These are phyloP conservation scores for Tulasnella sp. DNA, from an alignment of 768 basidiomycete species.

Conservation along the genomic window DNA sequence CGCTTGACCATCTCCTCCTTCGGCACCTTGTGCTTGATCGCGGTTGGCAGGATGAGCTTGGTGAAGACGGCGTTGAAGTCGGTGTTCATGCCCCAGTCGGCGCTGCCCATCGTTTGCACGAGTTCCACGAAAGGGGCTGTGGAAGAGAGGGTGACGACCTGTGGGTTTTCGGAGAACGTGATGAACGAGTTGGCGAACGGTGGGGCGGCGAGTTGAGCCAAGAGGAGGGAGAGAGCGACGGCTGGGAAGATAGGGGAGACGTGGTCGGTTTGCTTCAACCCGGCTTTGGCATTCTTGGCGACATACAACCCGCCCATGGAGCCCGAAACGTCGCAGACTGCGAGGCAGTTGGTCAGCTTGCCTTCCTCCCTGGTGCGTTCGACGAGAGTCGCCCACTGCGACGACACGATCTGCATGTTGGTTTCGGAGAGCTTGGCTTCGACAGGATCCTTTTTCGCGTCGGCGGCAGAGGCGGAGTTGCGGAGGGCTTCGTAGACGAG, in stretches of 20 bases:
- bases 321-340: conserved; percentile 63
- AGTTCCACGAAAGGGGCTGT: conserved; percentile 26
- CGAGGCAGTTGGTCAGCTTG: conserved; percentile 47
- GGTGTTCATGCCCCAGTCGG: conserved; percentile 48
- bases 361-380: conserved; percentile 41
- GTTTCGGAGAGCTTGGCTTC: conserved; percentile 17
- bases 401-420: conserved; percentile 37
- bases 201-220: conserved; percentile 48
- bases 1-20: conserved; percentile 65
- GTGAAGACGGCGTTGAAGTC: conserved; percentile 51
- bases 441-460: conserved; percentile 10
- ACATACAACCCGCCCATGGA: conserved; percentile 43
- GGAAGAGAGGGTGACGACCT: conserved; percentile 40
- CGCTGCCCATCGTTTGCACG: conserved; percentile 27
- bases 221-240: conserved; percentile 51
- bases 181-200: conserved; percentile 59
- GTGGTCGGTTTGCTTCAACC: neutral
- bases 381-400: conserved; percentile 56
- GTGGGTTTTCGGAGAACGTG: conserved; percentile 46
- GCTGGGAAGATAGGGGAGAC: conserved; percentile 45
- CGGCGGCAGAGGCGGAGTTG: conserved; percentile 19
- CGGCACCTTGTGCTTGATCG: conserved; percentile 41
- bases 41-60: conserved; percentile 50
- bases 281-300: neutral
- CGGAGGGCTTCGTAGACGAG: conserved; percentile 34